Conservation (phyloP, 768 basidiomycete species). For the Lactifluus hygrophoroides region DNA sequence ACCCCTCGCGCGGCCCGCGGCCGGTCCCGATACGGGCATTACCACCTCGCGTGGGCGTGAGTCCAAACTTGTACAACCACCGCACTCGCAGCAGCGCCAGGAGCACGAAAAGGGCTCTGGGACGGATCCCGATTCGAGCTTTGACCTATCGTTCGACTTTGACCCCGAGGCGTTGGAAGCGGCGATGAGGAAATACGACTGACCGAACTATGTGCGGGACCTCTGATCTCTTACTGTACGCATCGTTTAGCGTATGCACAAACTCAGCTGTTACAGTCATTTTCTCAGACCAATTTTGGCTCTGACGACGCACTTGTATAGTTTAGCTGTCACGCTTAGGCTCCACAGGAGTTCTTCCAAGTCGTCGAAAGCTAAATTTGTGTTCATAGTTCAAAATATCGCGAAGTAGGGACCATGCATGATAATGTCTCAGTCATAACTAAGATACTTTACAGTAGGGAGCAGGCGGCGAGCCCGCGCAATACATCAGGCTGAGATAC, state of each 20-base stretch:
- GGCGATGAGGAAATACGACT: slow-evolving; percentile 8
- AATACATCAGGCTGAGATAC: slow-evolving; percentile 4
- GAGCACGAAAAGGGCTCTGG: background rate
- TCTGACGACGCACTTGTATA: background rate
- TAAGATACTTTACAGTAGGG: slow-evolving; percentile 16
- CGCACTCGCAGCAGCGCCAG: background rate
- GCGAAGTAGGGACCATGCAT: background rate
- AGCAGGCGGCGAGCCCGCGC: background rate
- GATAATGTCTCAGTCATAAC: slow-evolving; percentile 1
- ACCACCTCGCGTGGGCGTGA: background rate
- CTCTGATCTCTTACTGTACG: background rate
- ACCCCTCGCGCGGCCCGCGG: background rate
- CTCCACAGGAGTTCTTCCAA: background rate
- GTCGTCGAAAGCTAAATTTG: background rate
- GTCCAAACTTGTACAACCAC: background rate
- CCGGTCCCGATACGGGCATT: background rate
- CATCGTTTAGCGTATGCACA: background rate
- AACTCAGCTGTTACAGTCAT: background rate
- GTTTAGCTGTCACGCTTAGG: background rate
- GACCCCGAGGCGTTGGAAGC: slow-evolving; percentile 13
- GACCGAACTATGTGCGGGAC: background rate
- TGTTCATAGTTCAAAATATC: background rate
- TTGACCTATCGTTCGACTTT: slow-evolving; percentile 14
- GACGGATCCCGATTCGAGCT: slow-evolving; percentile 13
- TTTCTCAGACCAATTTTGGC: background rate